Conservation (phyloP, 352 stramenopile species). For the Phytophthora europaea region DNA sequence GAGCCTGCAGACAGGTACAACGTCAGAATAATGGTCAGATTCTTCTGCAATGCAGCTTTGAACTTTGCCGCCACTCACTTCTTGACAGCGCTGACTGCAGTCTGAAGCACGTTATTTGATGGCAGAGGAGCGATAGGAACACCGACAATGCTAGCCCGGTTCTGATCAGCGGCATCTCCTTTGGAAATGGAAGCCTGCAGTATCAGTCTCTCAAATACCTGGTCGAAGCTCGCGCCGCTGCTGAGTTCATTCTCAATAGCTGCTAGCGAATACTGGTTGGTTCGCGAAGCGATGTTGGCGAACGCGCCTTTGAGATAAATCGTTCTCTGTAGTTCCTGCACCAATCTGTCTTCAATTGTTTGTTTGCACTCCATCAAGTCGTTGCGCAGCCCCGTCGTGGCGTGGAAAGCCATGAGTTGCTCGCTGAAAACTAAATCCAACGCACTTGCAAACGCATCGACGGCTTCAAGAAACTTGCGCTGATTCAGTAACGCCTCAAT, state of each 20-base stretch:
- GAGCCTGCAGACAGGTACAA: conserved; percentile 47
- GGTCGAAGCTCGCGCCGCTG: conserved; percentile 67
- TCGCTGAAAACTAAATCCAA: conserved; percentile 87
- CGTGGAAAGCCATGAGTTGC: conserved; percentile 82
- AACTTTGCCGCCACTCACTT: conserved; percentile 42
- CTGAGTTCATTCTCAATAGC: conserved; percentile 80
- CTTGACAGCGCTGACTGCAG: conserved; percentile 71
- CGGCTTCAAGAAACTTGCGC: conserved; percentile 66
- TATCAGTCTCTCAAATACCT: conserved; percentile 71
- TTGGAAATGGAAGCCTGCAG: conserved; percentile 36
- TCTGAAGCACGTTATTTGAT: conserved; percentile 56
- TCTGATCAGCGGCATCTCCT: neutral
- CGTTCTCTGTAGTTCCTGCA: conserved; percentile 74
- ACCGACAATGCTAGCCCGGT: neutral
- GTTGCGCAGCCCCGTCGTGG: conserved; percentile 78
- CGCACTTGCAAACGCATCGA: conserved; percentile 79
- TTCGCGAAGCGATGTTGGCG: conserved; percentile 58
- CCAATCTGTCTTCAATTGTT: conserved; percentile 80
- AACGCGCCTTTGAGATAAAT: conserved; percentile 84
- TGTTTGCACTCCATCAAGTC: conserved; percentile 90
- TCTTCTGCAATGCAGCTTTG: neutral
- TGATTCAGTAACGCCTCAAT: conserved; percentile 69
- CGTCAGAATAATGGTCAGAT: conserved; percentile 2
- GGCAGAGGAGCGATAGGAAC: conserved; percentile 14
- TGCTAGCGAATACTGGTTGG: conserved; percentile 77